phyloP scores from a whole-genome alignment of 768 basidiomycete species.

The Lentinula lateritia region DNA sequence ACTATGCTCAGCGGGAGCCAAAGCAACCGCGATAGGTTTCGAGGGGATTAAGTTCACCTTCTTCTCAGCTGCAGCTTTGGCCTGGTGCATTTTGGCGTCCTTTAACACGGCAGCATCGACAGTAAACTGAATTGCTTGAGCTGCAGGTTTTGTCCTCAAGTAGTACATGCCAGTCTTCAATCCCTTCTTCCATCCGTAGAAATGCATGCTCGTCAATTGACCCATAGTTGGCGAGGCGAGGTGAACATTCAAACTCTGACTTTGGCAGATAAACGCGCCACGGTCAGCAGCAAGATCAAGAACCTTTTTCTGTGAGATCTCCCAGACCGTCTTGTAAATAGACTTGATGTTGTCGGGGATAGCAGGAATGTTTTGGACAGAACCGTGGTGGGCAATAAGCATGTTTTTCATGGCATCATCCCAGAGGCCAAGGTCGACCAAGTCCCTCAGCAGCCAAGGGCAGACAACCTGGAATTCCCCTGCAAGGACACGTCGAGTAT shows the following conservation, averaged over 20 bases:
- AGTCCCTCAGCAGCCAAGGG: slow-evolving; percentile 97
- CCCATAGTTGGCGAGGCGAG: slow-evolving; percentile 83
- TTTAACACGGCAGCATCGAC: slow-evolving; percentile 80
- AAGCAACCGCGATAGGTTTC: background rate
- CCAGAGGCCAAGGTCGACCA: slow-evolving; percentile 94
- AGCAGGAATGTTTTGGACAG: slow-evolving; percentile 77
- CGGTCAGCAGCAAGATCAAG: slow-evolving; percentile 98
- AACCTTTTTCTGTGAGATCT: slow-evolving; percentile 97
- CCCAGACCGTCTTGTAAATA: slow-evolving; percentile 99
- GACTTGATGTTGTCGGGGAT: slow-evolving; percentile 92
- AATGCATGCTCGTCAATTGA: slow-evolving; percentile 94
- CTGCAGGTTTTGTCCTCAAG: slow-evolving; percentile 89
- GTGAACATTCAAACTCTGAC: slow-evolving; percentile 92
- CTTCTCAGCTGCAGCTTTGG: slow-evolving; percentile 17
- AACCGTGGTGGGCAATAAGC: slow-evolving; percentile 95
- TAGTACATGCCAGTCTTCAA: slow-evolving; percentile 99
- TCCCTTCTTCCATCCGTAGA: slow-evolving; percentile 99
- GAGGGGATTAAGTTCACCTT: slow-evolving; percentile 2
- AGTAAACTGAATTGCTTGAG: slow-evolving; percentile 97
- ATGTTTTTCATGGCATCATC: slow-evolving; percentile 99
- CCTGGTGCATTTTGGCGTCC: slow-evolving; percentile 46
- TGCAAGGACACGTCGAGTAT: slow-evolving; percentile 97
- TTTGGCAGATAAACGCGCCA: slow-evolving; percentile 96
- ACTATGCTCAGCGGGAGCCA: background rate
- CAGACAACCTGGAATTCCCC: slow-evolving; percentile 99